These are phyloP conservation scores for Fistulinella staudtii DNA, from an alignment of 1,284 basidiomycete genomes.

Conservation along the genomic window DNA sequence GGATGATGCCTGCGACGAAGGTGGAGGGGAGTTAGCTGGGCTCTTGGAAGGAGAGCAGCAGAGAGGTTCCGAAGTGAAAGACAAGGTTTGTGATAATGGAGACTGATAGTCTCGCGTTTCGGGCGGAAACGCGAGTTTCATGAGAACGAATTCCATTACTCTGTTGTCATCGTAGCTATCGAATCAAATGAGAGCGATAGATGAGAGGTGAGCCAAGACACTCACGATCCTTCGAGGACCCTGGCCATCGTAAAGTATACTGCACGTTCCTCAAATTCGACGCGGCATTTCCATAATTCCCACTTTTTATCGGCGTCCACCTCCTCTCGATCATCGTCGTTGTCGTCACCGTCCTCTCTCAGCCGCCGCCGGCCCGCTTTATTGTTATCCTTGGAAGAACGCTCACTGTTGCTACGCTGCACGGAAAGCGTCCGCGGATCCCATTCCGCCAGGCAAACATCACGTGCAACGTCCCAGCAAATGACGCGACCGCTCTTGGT, in stretches of 20 bases:
- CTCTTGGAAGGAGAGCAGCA: conserved; percentile 25
- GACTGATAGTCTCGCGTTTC: conserved; percentile 32
- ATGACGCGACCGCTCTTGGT: conserved; percentile 72
- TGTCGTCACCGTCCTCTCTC: conserved; percentile 12
- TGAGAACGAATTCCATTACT: conserved; percentile 55
- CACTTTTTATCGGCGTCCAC: conserved; percentile 41
- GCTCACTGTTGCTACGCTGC: conserved; percentile 4
- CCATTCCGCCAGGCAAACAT: conserved; percentile 61
- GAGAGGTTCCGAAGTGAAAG: conserved; percentile 17
- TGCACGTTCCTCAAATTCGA: conserved; percentile 65
- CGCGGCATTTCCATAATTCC: conserved; percentile 74
- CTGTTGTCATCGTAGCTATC: conserved; percentile 42
- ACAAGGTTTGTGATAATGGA: conserved; percentile 15
- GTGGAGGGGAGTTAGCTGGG: conserved; percentile 24
- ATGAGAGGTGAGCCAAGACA: conserved; percentile 11
- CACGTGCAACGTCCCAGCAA: conserved; percentile 66
- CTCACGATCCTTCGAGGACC: conserved; percentile 49
- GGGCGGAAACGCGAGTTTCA: conserved; percentile 47
- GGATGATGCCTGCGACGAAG: conserved; percentile 26
- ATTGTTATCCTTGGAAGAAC: conserved; percentile 9
- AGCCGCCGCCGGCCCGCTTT: conserved; percentile 7
- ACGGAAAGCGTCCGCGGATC: conserved; percentile 38
- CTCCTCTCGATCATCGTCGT: conserved; percentile 2
- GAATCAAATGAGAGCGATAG: conserved; percentile 4
- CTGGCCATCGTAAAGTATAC: conserved; percentile 75